Base-by-base conservation (phyloP, 176 grass and related monocot genomes). In the Paspalum vaginatum region DNA sequence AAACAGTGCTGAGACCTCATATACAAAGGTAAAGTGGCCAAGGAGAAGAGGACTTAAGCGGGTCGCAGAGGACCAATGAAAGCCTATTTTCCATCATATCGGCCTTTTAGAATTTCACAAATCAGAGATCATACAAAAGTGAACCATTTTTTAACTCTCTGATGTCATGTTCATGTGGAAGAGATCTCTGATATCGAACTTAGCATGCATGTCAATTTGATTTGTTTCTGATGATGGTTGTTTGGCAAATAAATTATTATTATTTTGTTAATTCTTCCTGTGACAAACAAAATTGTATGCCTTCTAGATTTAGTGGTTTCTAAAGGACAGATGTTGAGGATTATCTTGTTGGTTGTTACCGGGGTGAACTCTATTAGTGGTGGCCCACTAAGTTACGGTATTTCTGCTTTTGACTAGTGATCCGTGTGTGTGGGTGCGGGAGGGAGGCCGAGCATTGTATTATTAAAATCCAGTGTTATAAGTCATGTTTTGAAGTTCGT, bases 41-140 rank as follows among this genome's bases (percentile, higher is more conserved):
- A 47, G 22, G 22, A 66, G 58, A 58, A 39, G 32, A 51, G 43
- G 47, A 14, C 7, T 60, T 42, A 15, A 13, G n/a, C 47, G n/a
- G 18, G 73, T 61, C 42, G 53, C 37, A 59, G 7, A 59, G 2
- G 41, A 47, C 18, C 20, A 85, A 48, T 45, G 55, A 47, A 49
- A 42, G 25, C 49, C 26, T 74, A n/a, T n/a, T 11, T 54, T 32
- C 16, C 25, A 61, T 53, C 13, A 27, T 66, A 47, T 4, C 2
- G 66, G 38, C 75, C 7, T 12, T 80, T 18, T 41, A 37, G 57
- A 25, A 86, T 80, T 43, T 62, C 42, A 67, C 13, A 81, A 79
- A 42, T 24, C 60, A 20, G 52, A 52, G 27, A 26, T 17, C 52
- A 50, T 60, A 13, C 42, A 48, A 54, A 54, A 74, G 49, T 76